Percentiles rank a stretch among this genome's conserved stretches.
These are phyloP conservation scores for Aspergillus fijiensis DNA, from an alignment of 2,329 filamentous ascomycete genomes.

Conservation along the genomic window DNA sequence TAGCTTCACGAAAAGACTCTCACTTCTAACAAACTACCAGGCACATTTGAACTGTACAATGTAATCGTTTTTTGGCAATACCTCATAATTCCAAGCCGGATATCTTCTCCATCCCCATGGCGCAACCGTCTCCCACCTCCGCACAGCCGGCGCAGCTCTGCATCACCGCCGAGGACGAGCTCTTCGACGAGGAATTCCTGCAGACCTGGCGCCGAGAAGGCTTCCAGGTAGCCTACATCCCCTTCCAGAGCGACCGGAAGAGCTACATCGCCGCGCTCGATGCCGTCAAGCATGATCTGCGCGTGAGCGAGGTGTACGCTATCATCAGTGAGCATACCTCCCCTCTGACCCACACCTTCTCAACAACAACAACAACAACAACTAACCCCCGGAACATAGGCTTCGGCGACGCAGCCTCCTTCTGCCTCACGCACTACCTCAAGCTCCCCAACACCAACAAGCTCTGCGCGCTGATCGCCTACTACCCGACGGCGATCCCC, in stretches of 20 bases:
- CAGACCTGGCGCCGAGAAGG: background rate
- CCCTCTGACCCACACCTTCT: background rate
- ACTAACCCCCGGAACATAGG: conserved; percentile 14
- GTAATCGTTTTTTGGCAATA: too few species aligned
- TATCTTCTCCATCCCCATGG: background rate
- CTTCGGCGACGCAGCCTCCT: conserved; percentile 35
- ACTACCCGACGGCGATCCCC: conserved; percentile 8
- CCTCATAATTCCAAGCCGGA: too few species aligned
- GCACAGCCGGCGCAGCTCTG: background rate
- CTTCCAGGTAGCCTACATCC: background rate
- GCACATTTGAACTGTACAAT: background rate
- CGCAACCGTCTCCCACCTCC: background rate
- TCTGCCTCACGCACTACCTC: conserved; percentile 22
- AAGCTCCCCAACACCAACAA: conserved; percentile 5
- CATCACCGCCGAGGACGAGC: background rate
- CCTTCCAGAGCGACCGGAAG: background rate
- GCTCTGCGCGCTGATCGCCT: conserved; percentile 7
- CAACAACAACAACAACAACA: too few species aligned
- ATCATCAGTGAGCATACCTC: background rate
- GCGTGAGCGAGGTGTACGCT: conserved; percentile 5
- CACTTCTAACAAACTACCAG: background rate
- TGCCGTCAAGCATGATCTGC: background rate
- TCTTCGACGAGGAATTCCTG: background rate
- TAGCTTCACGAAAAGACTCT: background rate
- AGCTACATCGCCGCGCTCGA: background rate